Base-by-base conservation (phyloP, 441 rosid species). In the Kokia cookei region DNA sequence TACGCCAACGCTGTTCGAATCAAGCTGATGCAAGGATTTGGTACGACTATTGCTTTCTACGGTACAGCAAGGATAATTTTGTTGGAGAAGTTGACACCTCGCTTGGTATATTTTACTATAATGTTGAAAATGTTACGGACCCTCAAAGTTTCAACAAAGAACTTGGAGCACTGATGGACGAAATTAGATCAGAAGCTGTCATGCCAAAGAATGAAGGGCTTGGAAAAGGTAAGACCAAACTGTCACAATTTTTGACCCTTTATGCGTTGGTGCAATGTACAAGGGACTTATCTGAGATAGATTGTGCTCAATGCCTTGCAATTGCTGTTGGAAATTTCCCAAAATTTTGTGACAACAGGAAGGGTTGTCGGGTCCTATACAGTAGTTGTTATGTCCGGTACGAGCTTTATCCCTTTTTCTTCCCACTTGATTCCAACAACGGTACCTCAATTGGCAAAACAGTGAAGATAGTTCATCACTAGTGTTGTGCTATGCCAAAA, bases 291-390 rank as follows among this genome's bases (percentile, higher is more conserved):
- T 24, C 85, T 27, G 69, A 40, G 12, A n/a, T 86, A 32, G 83
- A 86, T 54, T 90, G 97, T 69, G 93, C 93, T 71, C 97, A 89
- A 82, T 90, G 98, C 79, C 58, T 91, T 37, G 91, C 94, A 11
- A 86, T 83, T 66, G 88, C 93, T 1, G 83, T 89, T 1, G 82
- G 77, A 58, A 89, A 86, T 67, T 88, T 90, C 80, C 82, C 82
- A 2, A 77, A 67, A 26, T 42, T 87, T 67, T 91, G 95, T 71
- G 73, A 72, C 48, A 76, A 78, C 79, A 74, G 73, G 61, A 90
- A 85, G 73, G 98, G 94, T 4, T 93, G 95, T 47, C 83, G 94
- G 26, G 92, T 84, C 72, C 71, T 91, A 50, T 93, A 89, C 72
- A 86, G 87, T 57, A 91, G 91, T 73, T 93, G 93, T 58, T 90